Evolutionary conservation across 345 rosid genomes (phyloP), one percentile per base, ranked within the genome.

Genomic region (Eucalyptus tenuipes): DNA sequence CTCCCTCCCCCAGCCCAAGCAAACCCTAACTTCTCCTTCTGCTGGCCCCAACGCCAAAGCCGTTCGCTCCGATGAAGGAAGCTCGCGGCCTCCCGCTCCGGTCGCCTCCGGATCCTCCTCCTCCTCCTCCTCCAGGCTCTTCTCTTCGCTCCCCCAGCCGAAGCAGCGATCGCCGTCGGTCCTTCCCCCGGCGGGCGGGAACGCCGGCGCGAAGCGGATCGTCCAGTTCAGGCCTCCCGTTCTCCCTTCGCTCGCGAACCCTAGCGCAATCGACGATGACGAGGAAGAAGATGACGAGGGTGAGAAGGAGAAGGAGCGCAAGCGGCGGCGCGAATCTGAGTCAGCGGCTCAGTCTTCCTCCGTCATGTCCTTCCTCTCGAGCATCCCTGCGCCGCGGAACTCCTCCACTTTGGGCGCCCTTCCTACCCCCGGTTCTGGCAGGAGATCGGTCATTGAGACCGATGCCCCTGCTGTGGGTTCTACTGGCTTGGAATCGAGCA

Each of bases 371-470:
- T 96, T 97, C 90, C 91, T 97, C 81, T 97, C 98, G 8, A 93
- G 93, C 81, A 94, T 98, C 85, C 99, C 99, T 4, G 97, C 97
- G 5, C 97, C 98, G 16, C 96, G 89, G 87, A 93, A 93, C 89
- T 94, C 99, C 8, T 90, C 94, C 64, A 80, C 97, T 5, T 93
- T 95, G 42, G 99, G 99, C 25, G 94, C 92, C 82, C 91, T 92
- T 85, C 94, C 94, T 50, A 89, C 95, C 49, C 86, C 93, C 1
- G 94, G 94, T 40, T 95, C 96, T 66, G 96, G 96, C 33, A 92
- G 99, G 89, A 94, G 98, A 93, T 93, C 96, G 57, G 90, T 93
- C 47, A 48, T 96, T 40, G 98, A 94, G 50, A 92, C 94, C 2
- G 93, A 93, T 79, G 88, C 93, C 84, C 47, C 84, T 75, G 15